Percentiles rank a stretch among this genome's conserved stretches.
Evolutionary conservation across 2,329 filamentous ascomycete genomes (phyloP).

Genomic region (Verruconis gallopava): DNA sequence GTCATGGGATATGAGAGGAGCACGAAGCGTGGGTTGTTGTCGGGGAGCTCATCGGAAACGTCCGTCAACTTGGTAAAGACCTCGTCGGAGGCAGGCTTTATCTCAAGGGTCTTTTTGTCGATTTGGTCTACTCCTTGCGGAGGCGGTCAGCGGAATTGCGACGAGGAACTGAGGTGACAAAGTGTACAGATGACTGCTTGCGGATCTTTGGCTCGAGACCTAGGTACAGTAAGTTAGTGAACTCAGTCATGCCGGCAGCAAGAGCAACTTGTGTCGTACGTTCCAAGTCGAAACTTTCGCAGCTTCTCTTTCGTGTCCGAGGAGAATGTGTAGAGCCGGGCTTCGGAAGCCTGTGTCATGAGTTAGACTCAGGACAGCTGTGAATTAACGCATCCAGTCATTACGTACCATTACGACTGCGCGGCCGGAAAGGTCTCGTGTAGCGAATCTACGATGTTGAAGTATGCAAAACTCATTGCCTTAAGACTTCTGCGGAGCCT

Average conservation of each 20-base stretch:
- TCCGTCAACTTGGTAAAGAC: constrained; percentile 73
- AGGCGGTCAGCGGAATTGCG: constrained; percentile 17
- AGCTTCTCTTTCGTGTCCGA: constrained; percentile 79
- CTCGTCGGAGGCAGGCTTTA: constrained; percentile 67
- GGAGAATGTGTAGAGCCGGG: constrained; percentile 84
- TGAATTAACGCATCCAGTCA: too few relatives aligned
- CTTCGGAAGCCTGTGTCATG: constrained; percentile 53
- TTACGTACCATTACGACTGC: too few relatives aligned
- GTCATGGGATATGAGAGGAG: constrained; percentile 85
- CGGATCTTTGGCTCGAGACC: constrained; percentile 66
- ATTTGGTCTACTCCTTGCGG: constrained; percentile 55
- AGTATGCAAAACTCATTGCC: too few relatives aligned
- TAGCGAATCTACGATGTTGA: too few relatives aligned
- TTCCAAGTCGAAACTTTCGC: constrained; percentile 86
- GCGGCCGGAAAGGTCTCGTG: too few relatives aligned
- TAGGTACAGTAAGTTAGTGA: not conserved
- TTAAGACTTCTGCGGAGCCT: too few relatives aligned
- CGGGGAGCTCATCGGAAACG: constrained; percentile 78
- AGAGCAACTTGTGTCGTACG: constrained; percentile 22
- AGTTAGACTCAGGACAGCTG: too few relatives aligned
- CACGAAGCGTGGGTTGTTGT: constrained; percentile 80
- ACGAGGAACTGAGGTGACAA: not conserved
- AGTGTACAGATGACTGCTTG: constrained; percentile 82
- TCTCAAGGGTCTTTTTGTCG: constrained; percentile 80
- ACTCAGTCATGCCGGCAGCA: not conserved